phyloP scores from a whole-genome alignment of 2,329 filamentous ascomycete species.

The Ramichloridium luteum region DNA sequence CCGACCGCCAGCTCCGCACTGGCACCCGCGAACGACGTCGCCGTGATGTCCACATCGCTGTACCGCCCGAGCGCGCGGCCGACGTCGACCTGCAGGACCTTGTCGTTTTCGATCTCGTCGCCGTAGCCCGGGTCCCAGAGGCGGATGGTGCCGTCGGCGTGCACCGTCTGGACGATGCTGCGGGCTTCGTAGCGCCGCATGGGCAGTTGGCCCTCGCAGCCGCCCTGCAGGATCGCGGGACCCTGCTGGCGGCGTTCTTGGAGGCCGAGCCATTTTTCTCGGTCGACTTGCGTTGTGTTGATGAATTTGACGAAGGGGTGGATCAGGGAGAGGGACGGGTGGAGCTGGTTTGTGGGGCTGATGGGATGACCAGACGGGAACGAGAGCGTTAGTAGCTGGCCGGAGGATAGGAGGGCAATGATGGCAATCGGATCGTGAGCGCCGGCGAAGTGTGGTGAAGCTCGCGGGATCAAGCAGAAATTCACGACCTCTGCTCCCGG shows the following conservation, averaged over 20 bases:
- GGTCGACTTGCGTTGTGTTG: slow-evolving; percentile 59
- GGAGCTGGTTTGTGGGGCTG: slow-evolving; percentile 82
- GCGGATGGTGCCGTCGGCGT: slow-evolving; percentile 82
- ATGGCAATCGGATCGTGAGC: slow-evolving; percentile 84
- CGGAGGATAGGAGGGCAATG: slow-evolving; percentile 66
- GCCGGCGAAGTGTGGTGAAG: slow-evolving; percentile 74
- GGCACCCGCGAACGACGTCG: slow-evolving; percentile 66
- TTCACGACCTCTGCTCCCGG: slow-evolving; percentile 64
- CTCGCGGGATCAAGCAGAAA: slow-evolving; percentile 71
- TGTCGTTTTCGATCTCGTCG: slow-evolving; percentile 83
- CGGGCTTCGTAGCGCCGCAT: slow-evolving; percentile 69
- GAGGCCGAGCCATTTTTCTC: slow-evolving; percentile 79
- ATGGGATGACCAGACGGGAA: slow-evolving; percentile 90
- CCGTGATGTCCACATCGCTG: slow-evolving; percentile 61
- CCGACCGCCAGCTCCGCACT: slow-evolving; percentile 81
- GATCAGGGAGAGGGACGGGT: slow-evolving; percentile 74
- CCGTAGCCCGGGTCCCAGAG: slow-evolving; percentile 87
- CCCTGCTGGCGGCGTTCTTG: slow-evolving; percentile 71
- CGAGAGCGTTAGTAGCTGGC: slow-evolving; percentile 77
- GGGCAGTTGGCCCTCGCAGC: slow-evolving; percentile 56
- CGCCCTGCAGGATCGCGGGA: slow-evolving; percentile 66
- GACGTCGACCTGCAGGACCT: slow-evolving; percentile 73
- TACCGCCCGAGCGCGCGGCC: slow-evolving; percentile 69
- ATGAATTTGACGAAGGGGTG: slow-evolving; percentile 76
- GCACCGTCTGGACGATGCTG: slow-evolving; percentile 74